Evolutionary conservation across 371 early-diverging fungal species (phyloP), one percentile per base, ranked within the genome.

Genomic region (Mortierella sp.): DNA sequence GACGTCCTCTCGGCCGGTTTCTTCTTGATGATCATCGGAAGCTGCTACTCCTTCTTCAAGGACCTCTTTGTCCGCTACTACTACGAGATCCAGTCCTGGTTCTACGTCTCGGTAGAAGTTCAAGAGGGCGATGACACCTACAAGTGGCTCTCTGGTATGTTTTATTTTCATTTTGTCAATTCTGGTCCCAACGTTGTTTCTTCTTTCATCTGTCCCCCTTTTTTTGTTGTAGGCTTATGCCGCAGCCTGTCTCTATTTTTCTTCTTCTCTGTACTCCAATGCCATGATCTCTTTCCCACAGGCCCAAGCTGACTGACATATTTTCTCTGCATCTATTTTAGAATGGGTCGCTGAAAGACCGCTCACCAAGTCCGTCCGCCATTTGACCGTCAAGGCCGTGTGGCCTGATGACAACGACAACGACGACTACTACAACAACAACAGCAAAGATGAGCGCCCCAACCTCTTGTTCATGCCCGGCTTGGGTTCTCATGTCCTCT

Each of bases 291-390:
- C 10, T 29, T 16, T 32, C 21, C 0, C 51, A 24, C 75, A 38
- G 41, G 41, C 41, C 7, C 4, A 41, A 41, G 41, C 49, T 49
- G 12, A 5, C 38, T 63, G 60, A 60, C 60, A 60, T 27, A 35
- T 29, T 58, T 51, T 21, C 54, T 51, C 32, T 11, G 44, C 4
- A 63, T 48, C 27, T 35, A 35, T 44, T 41, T 60, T 79, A 86
- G 87, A 86, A 75, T 86, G 87, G 87, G 87, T 86, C 43, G 87
- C 87, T 14, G 87, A 80, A 27, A 77, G 87, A 16, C 87, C 87
- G 5, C 80, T 86, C 41, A 79, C 79, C 44, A 80, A 80, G 68
- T 86, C 87, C 10, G 87, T 86, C n/a, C 82, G 87, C 60, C 87
- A 86, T 46, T 72, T 86, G 75, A 86, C 87, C 2, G 87, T 86